Evolutionary conservation across 495 filamentous ascomycete species (phyloP).

Genomic region (Lophiotrema nucula): DNA sequence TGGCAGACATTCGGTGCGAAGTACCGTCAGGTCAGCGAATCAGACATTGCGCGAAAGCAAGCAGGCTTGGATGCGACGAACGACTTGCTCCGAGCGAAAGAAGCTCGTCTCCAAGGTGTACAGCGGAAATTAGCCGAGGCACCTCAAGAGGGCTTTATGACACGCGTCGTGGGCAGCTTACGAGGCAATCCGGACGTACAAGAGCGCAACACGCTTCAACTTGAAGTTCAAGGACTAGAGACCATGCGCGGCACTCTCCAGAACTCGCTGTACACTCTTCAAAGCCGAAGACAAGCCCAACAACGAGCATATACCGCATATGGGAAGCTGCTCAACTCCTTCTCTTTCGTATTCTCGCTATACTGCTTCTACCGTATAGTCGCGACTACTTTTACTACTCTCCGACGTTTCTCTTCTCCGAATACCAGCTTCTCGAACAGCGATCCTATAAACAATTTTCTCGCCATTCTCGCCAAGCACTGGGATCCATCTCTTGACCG

Average conservation of each 20-base stretch:
- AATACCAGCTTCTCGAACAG: conserved; percentile 58
- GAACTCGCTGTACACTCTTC: conserved; percentile 57
- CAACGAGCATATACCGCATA: conserved; percentile 59
- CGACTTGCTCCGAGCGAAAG: conserved; percentile 70
- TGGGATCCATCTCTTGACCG: conserved; percentile 70
- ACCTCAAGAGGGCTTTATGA: conserved; percentile 57
- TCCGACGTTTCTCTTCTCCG: conserved; percentile 54
- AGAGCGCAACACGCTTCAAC: conserved; percentile 62
- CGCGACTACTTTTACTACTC: conserved; percentile 61
- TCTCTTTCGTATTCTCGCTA: conserved; percentile 64
- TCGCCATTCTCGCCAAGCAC: conserved; percentile 69
- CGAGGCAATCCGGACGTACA: conserved; percentile 60
- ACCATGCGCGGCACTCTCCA: conserved; percentile 69
- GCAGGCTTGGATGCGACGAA: conserved; percentile 70
- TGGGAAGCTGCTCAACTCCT: conserved; percentile 56
- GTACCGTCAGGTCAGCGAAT: conserved; percentile 58
- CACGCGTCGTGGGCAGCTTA: conserved; percentile 64
- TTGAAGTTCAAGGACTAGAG: conserved; percentile 77
- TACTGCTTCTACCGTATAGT: conserved; percentile 76
- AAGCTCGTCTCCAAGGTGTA: conserved; percentile 62
- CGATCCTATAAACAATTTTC: conserved; percentile 75
- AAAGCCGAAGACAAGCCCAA: conserved; percentile 57
- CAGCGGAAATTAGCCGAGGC: conserved; percentile 61
- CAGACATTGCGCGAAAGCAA: conserved; percentile 68
- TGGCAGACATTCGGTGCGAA: conserved; percentile 75